Base-by-base conservation (phyloP, 129 eudicot species). In the Silybum marianum region DNA sequence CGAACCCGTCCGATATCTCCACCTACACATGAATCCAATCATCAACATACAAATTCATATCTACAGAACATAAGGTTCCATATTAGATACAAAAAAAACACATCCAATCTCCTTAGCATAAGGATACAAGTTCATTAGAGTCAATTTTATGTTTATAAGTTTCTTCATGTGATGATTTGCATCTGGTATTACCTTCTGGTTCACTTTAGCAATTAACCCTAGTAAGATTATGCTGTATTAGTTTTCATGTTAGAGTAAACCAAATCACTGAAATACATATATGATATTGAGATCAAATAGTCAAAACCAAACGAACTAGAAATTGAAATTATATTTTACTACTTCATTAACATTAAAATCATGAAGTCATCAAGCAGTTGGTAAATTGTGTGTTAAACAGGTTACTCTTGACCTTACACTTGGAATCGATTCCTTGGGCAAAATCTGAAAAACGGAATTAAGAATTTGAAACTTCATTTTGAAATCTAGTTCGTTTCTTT, bases 1-100 rank as follows among this genome's bases (percentile, higher is more conserved):
- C 39, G 82, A 19, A 88, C 81, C 3, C 86, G 80, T 46, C 91
- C 88, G 44, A 88, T 88, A 76, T 88, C 91, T 74, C 91, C 91
- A 68, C 91, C 91, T 88, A 69, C 78, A 84, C 18, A 18, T n/a
- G 40, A 69, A 75, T 75, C 58, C 13, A 22, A 80, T 26, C 70
- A 25, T 73, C 46, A 34, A 30, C 40, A 67, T 9, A 62, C 44
- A 25, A 12, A 34, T 13, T 69, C 69, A 74, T 42, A 46, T 36
- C n/a, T n/a, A 66, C 74, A 34, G 48, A 67, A 76, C 71, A 21
- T 6, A 42, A 13, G 39, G 72, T 68, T 79, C 51, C 46, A 79
- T 73, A 46, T 34, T 51, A 26, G 22, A 30, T 54, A 68, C 77
- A 74, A 9, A 72, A 71, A 71, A 9, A 28, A 48, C 26, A 48